Evolutionary conservation across 139 green algal species (phyloP).

Genomic region (Coccomyxa sp.): DNA sequence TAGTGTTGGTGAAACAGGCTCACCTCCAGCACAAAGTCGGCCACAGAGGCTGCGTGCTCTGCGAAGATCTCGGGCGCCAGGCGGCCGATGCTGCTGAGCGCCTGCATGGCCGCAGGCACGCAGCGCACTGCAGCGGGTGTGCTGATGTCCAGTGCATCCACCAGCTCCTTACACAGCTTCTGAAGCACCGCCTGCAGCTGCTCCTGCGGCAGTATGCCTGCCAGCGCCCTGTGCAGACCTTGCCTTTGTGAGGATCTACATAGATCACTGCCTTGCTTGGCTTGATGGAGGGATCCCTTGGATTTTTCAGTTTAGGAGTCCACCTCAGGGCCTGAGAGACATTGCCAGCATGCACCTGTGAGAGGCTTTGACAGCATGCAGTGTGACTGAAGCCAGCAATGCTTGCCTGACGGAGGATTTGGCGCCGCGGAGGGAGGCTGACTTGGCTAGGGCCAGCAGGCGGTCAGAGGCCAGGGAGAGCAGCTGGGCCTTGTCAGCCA

Average conservation of each 20-base stretch:
- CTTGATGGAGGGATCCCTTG: too few species aligned
- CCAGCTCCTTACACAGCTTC: slow-evolving; percentile 32
- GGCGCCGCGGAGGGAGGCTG: too few species aligned
- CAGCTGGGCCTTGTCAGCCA: too few species aligned
- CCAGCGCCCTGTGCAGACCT: slow-evolving; percentile 20
- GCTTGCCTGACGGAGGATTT: too few species aligned
- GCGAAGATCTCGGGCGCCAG: slow-evolving; percentile 34
- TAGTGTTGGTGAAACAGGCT: background rate
- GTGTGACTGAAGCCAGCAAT: too few species aligned
- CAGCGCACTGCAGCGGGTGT: too few species aligned
- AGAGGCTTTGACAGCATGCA: too few species aligned
- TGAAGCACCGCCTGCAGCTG: slow-evolving; percentile 7
- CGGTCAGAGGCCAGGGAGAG: too few species aligned
- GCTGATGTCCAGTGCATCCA: slow-evolving; percentile 15
- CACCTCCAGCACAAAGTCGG: slow-evolving; percentile 28
- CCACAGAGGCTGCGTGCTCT: slow-evolving; percentile 16
- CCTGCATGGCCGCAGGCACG: slow-evolving; percentile 26
- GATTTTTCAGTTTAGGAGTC: too few species aligned
- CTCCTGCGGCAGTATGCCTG: slow-evolving; percentile 18
- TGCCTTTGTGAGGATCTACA: too few species aligned
- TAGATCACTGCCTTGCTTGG: too few species aligned
- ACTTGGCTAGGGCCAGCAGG: too few species aligned
- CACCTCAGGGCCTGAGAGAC: background rate
- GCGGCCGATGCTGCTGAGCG: slow-evolving; percentile 28
- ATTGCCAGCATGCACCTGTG: slow-evolving; percentile 5